Evolutionary conservation across 345 rosid species (phyloP), one percentile per base, ranked within the genome.

Genomic region (Citrus trifoliata): DNA sequence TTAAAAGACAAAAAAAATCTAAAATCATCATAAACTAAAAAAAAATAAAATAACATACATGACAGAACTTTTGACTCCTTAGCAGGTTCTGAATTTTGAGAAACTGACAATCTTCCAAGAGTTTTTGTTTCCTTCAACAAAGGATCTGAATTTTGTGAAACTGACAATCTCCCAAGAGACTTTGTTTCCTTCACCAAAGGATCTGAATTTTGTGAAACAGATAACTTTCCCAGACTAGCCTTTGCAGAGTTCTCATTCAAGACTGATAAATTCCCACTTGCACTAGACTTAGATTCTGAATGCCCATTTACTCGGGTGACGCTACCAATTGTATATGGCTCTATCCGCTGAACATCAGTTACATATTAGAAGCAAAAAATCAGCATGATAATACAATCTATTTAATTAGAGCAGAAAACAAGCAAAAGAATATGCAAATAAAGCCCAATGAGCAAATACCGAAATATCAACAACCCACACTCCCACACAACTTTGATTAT

Each of bases 391-490:
- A 48, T 79, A 46, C 35, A 55, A 65, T 67, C 58, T 12, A 82
- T 53, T 73, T 67, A 80, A 56, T 61, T 25, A 56, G 69, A 77
- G 70, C 75, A 79, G 70, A 28, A 65, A 70, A 84, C 35, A 71
- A 73, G n/a, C 32, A 75, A 78, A 63, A 63, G 24, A 7, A 53
- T 10, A n/a, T 22, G 67, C 77, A 81, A 66, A 74, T 58, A 51
- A 40, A 42, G 69, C 21, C 62, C 58, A 74, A 74, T 8, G 77
- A 69, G 73, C 56, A 74, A 74, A 80, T 93, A 95, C 99, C 91
- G 96, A 90, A 87, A 93, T 91, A 83, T 93, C 99, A 51, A 91
- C 99, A 79, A 95, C 99, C 99, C 99, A 95, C 59, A 95, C 97
- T 82, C 98, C 99, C 27, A 95, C 99, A 78, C 99, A 95, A 80